phyloP scores from a whole-genome alignment of 176 grass and related monocot species.

The Raddia distichophylla region DNA sequence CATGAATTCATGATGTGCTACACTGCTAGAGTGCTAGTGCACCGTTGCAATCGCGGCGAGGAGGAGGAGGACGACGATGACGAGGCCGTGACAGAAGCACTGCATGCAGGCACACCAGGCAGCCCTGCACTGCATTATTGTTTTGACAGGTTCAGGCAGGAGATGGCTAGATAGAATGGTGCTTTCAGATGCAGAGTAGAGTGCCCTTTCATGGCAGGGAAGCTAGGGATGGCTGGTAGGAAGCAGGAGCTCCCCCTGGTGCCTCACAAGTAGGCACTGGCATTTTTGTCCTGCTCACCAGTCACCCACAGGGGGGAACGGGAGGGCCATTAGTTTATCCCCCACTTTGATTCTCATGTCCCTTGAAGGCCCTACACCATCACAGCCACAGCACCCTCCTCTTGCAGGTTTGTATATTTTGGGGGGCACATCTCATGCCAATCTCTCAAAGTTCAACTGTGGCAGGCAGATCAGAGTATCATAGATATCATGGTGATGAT shows the following conservation, averaged over 20 bases:
- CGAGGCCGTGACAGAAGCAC: slow-evolving; percentile 16
- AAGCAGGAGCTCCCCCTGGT: slow-evolving; percentile 55
- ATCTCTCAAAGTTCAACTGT: slow-evolving; percentile 62
- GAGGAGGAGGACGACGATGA: not conserved
- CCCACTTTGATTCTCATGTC: slow-evolving; percentile 53
- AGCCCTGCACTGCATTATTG: slow-evolving; percentile 25
- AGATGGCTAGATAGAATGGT: slow-evolving; percentile 38
- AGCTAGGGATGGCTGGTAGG: slow-evolving; percentile 56
- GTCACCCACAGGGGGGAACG: slow-evolving; percentile 23
- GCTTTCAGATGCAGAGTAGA: slow-evolving; percentile 54
- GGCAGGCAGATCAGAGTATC: slow-evolving; percentile 50
- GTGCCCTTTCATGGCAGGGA: slow-evolving; percentile 34
- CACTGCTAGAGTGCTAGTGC: too few species aligned
- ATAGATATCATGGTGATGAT: not conserved
- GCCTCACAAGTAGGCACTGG: slow-evolving; percentile 64
- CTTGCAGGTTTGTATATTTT: slow-evolving; percentile 56
- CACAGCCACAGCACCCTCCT: slow-evolving; percentile 7
- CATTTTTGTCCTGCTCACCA: slow-evolving; percentile 63
- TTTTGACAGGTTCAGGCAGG: slow-evolving; percentile 54
- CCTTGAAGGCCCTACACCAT: slow-evolving; percentile 47
- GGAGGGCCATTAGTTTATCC: slow-evolving; percentile 44
- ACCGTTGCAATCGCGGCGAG: slow-evolving; percentile 29
- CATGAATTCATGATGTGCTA: not conserved
- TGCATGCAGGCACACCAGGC: too few species aligned
- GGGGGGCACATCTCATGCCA: slow-evolving; percentile 50